Conservation (phyloP, 163 green algal species). For the Smithsoniella earleae region DNA sequence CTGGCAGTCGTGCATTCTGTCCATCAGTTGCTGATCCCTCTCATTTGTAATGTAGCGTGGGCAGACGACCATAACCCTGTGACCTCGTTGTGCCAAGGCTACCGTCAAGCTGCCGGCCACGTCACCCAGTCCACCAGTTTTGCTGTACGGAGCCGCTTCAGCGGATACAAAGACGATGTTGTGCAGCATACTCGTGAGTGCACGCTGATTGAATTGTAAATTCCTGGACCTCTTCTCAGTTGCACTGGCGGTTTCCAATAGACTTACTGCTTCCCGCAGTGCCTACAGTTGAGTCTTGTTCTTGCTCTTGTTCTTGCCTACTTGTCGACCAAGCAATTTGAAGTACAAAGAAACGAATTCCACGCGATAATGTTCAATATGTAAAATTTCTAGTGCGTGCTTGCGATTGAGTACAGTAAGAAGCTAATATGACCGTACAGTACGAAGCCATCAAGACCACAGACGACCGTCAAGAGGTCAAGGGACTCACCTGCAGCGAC, state of each 20-base stretch:
- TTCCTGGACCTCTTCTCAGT: not conserved
- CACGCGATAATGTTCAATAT: not conserved
- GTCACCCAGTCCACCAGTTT: slow-evolving; percentile 88
- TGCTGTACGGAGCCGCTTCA: slow-evolving; percentile 90
- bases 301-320: not conserved
- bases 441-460: not conserved
- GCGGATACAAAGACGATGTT: slow-evolving; percentile 87
- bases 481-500: no score
- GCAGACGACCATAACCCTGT: slow-evolving; percentile 84
- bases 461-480: not conserved
- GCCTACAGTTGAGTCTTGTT: not conserved
- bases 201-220: not conserved
- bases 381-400: not conserved
- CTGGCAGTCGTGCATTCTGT: not conserved
- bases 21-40: not conserved
- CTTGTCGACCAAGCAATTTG: not conserved
- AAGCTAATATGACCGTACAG: not conserved
- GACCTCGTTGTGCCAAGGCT: slow-evolving; percentile 68
- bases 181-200: slow-evolving; percentile 27
- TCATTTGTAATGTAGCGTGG: slow-evolving; percentile 52
- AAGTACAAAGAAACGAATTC: not conserved
- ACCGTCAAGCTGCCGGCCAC: slow-evolving; percentile 87
- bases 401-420: not conserved
- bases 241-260: not conserved
- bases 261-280: not conserved